Conservation (phyloP, 2,329 filamentous ascomycete genomes). For the Trichoderma atrobrunneum region DNA sequence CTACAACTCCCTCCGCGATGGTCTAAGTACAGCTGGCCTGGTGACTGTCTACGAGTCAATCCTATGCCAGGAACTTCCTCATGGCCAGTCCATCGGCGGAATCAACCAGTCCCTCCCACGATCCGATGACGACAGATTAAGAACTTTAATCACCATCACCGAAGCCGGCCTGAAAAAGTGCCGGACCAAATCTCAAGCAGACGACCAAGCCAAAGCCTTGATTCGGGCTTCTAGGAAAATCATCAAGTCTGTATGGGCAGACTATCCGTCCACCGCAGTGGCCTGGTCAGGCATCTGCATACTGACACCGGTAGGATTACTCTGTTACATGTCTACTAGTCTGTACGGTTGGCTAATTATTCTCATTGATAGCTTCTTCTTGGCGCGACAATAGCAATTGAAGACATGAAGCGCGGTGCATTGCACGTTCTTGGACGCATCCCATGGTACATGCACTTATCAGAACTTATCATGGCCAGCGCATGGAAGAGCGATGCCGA, state of each 20-base stretch:
- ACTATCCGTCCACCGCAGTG: slow-evolving; percentile 31
- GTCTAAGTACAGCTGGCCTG: slow-evolving; percentile 30
- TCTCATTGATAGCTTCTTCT: slow-evolving; percentile 31
- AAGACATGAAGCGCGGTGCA: slow-evolving; percentile 32
- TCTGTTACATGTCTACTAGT: not conserved
- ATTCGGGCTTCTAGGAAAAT: slow-evolving; percentile 29
- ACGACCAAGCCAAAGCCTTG: slow-evolving; percentile 30
- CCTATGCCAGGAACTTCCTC: slow-evolving; percentile 35
- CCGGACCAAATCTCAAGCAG: slow-evolving; percentile 28
- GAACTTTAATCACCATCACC: slow-evolving; percentile 32
- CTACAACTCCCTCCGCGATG: slow-evolving; percentile 34
- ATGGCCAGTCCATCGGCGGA: slow-evolving; percentile 28
- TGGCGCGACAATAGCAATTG: slow-evolving; percentile 34
- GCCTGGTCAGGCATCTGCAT: slow-evolving; percentile 39
- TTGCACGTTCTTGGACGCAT: slow-evolving; percentile 34
- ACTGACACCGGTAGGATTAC: slow-evolving; percentile 34
- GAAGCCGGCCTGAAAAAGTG: slow-evolving; percentile 31
- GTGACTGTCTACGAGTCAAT: slow-evolving; percentile 38
- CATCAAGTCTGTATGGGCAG: slow-evolving; percentile 28
- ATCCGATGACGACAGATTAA: slow-evolving; percentile 28
- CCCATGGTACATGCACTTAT: slow-evolving; percentile 35
- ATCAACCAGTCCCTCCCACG: slow-evolving; percentile 28
- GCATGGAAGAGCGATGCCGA: slow-evolving; percentile 27
- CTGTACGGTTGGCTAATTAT: not conserved
- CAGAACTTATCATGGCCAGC: slow-evolving; percentile 27